These are phyloP conservation scores for Primulina tabacum DNA, from an alignment of 257 asterid species.

Conservation along the genomic window DNA sequence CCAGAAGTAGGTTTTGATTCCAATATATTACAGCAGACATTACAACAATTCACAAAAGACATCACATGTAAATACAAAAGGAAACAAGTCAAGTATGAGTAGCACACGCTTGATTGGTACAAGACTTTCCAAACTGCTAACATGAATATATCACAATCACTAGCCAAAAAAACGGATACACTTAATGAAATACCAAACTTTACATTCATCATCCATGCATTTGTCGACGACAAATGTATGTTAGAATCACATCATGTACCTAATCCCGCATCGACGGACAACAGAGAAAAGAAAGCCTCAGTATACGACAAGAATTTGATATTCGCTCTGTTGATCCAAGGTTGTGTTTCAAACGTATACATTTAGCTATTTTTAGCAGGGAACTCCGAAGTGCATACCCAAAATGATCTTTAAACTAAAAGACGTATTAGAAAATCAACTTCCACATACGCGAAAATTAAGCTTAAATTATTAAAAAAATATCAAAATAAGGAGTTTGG, in stretches of 20 bases:
- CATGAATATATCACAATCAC: neutral
- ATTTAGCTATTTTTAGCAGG: too few relatives aligned
- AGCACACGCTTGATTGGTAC: conserved; percentile 13
- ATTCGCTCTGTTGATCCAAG: neutral
- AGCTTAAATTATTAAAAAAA: too few relatives aligned
- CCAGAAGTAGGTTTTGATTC: neutral
- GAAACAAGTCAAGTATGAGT: conserved; percentile 10
- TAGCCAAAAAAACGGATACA: neutral
- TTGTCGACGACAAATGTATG: neutral
- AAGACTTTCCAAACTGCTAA: neutral
- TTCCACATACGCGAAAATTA: too few relatives aligned
- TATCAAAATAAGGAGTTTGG: too few relatives aligned
- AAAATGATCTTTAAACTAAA: too few relatives aligned
- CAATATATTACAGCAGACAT: neutral
- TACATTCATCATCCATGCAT: neutral
- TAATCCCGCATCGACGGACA: too few relatives aligned
- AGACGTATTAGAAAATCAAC: too few relatives aligned
- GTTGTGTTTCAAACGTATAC: neutral
- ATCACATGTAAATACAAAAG: conserved; percentile 12
- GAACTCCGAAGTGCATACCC: too few relatives aligned
- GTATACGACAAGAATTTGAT: neutral
- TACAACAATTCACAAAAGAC: neutral
- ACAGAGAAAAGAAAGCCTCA: too few relatives aligned
- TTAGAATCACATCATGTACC: too few relatives aligned
- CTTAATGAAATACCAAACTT: neutral